Conservation (phyloP, 2,329 filamentous ascomycete species). For the Trichoderma koningii region DNA sequence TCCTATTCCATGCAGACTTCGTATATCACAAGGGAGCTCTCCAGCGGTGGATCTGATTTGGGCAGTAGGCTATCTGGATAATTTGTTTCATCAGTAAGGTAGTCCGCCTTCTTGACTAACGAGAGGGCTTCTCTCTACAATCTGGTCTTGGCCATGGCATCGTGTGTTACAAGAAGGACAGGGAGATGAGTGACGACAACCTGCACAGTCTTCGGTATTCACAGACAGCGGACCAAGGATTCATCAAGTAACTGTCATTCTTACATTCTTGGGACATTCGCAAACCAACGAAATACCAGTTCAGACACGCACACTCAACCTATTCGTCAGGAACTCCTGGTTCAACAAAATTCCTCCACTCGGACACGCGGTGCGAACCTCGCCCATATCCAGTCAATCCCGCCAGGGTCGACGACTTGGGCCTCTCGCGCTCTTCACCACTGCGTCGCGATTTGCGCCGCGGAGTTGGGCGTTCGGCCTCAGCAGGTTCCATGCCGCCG, state of each 20-base stretch:
- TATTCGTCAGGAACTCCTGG: constrained; percentile 45
- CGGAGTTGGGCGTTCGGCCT: constrained; percentile 36
- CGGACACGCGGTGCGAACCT: constrained; percentile 51
- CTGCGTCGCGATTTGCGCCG: constrained; percentile 34
- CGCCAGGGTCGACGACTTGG: constrained; percentile 49
- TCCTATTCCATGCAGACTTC: no score
- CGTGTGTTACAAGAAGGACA: no score
- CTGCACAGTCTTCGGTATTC: background rate
- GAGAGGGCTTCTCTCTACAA: no score
- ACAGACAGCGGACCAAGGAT: background rate
- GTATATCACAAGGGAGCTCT: background rate
- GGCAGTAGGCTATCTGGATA: no score
- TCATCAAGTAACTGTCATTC: background rate
- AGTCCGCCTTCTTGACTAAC: no score
- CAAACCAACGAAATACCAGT: background rate
- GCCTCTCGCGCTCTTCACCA: constrained; percentile 34
- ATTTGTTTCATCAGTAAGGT: no score
- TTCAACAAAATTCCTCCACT: constrained; percentile 53
- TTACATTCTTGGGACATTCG: background rate
- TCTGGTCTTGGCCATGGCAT: no score
- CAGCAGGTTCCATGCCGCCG: constrained; percentile 26
- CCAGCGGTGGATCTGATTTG: no score
- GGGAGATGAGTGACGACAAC: no score
- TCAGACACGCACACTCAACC: background rate
- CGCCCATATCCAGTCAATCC: constrained; percentile 49